Evolutionary conservation across 805 yeast species (phyloP), one percentile per base, ranked within the genome.

Genomic region (Wickerhamiella galacta): DNA sequence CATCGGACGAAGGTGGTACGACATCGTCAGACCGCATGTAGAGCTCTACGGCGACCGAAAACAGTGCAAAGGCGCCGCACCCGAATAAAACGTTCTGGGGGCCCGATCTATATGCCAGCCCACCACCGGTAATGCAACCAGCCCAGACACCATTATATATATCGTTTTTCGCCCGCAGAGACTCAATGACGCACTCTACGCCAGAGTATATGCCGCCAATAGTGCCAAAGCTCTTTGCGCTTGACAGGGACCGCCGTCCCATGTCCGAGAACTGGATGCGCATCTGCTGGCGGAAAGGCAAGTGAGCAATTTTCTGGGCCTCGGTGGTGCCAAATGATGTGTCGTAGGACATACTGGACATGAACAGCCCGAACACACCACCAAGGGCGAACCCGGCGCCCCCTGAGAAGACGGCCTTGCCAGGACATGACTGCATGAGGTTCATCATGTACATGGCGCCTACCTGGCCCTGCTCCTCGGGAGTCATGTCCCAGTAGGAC

Each of bases 31-130:
- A 72, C 45, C 85, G 69, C 76, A 85, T 66, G 47, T 85, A 85
- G 43, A 78, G 52, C 51, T 85, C 95, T 38, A 85, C 48, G 4
- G 57, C 60, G 4, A 56, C 40, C 35, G 93, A 76, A 54, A 90
- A 90, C 6, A 90, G 93, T 2, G 96, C 95, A 60, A 90, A 90
- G 6, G 95, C 98, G 18, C 92, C 95, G 63, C 96, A 90, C 1
- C 98, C 98, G 37, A 85, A 53, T 17, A 73, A 46, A 0, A 94
- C 90, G 19, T 93, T 92, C 46, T 75, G 83, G 1, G 98, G 98
- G 1, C 98, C 98, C 30, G 90, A 72, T 51, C 78, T 81, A 44
- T 79, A 67, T 2, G 95, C 93, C 33, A 90, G 65, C 0, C 94
- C 95, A 21, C 94, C 98, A 28, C 98, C 98, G 1, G 98, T 90